phyloP scores from a whole-genome alignment of 257 asterid genomes.

The Echium plantagineum region DNA sequence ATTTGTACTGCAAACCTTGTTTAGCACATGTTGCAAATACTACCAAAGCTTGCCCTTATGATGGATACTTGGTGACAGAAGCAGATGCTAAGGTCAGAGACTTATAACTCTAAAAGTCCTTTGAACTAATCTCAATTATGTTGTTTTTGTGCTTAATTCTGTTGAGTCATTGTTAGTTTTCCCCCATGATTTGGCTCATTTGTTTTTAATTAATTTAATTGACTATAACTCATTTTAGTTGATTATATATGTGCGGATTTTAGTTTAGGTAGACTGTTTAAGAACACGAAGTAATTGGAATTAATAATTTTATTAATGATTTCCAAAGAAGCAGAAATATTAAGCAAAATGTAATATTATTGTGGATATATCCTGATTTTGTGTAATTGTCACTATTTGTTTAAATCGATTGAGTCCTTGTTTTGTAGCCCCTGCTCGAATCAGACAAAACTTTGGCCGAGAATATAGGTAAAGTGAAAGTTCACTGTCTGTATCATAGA shows the following conservation, averaged over 20 bases:
- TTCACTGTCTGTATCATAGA: slow-evolving; percentile 70
- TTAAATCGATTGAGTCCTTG: slow-evolving; percentile 14
- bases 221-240: neutral
- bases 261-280: too few relatives aligned
- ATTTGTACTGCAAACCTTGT: slow-evolving; percentile 89
- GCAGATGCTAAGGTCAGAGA: slow-evolving; percentile 65
- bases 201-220: too few relatives aligned
- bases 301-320: neutral
- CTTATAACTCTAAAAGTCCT: neutral
- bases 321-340: neutral
- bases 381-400: slow-evolving; percentile 4
- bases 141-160: too few relatives aligned
- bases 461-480: slow-evolving; percentile 71
- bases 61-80: slow-evolving; percentile 82
- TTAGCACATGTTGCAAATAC: slow-evolving; percentile 66
- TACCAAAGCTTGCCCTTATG: slow-evolving; percentile 82
- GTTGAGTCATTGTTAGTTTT: neutral
- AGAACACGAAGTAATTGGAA: neutral
- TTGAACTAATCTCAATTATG: too few relatives aligned
- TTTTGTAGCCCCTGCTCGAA: slow-evolving; percentile 57
- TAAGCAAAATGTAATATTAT: neutral
- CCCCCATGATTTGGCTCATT: neutral
- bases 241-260: neutral
- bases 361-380: neutral
- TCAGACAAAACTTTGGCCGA: slow-evolving; percentile 67